Conservation (phyloP, 2,329 filamentous ascomycete genomes). For the Diatrype stigma region DNA sequence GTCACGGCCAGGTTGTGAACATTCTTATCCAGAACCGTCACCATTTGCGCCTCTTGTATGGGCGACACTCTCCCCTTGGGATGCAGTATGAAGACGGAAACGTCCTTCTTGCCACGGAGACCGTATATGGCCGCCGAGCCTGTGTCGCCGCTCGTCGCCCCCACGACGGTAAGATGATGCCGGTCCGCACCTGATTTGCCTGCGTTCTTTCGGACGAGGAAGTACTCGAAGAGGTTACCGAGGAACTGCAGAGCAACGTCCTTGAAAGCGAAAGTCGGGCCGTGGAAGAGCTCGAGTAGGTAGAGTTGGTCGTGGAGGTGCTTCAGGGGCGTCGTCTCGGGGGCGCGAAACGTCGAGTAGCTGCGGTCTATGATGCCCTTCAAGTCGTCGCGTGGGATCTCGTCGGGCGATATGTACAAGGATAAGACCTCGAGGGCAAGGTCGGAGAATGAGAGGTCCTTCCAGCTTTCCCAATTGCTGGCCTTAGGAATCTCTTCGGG, state of each 20-base stretch:
- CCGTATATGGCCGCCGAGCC: conserved; percentile 96
- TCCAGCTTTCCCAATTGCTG: conserved; percentile 65
- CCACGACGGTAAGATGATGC: conserved; percentile 81
- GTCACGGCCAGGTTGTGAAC: conserved; percentile 88
- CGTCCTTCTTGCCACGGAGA: conserved; percentile 90
- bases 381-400: conserved; percentile 78
- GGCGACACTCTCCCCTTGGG: conserved; percentile 87
- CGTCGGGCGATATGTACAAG: conserved; percentile 77
- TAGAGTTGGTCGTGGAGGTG: conserved; percentile 77
- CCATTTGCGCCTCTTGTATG: conserved; percentile 97
- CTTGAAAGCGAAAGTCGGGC: conserved; percentile 93
- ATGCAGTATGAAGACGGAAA: conserved; percentile 91
- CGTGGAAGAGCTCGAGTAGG: conserved; percentile 92
- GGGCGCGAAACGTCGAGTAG: conserved; percentile 82
- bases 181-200: conserved; percentile 63
- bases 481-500: conserved; percentile 71
- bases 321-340: conserved; percentile 73
- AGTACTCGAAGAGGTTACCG: conserved; percentile 94
- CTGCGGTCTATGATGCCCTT: conserved; percentile 78
- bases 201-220: conserved; percentile 68
- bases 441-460: conserved; percentile 72
- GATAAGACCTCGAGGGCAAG: conserved; percentile 81
- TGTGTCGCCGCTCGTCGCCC: conserved; percentile 83
- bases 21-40: conserved; percentile 82
- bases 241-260: conserved; percentile 91